phyloP scores from a whole-genome alignment of 805 yeast genomes.

The Kodamaea neixiangensis region DNA sequence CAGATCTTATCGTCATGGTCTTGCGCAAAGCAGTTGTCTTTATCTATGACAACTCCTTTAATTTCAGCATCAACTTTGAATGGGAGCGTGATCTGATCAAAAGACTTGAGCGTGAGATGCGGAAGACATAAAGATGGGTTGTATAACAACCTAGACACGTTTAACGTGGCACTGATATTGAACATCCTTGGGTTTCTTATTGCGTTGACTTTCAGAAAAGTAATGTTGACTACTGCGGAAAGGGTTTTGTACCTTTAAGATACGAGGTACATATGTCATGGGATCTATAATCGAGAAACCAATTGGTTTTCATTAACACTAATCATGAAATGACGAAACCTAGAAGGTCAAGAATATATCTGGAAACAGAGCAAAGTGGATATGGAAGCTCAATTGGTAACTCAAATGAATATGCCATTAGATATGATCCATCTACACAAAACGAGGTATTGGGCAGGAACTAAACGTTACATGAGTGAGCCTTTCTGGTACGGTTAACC shows the following conservation, averaged over 20 bases:
- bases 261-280: too few relatives aligned
- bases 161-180: slow-evolving; percentile 78
- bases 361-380: too few relatives aligned
- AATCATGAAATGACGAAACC: too few relatives aligned
- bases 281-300: too few relatives aligned
- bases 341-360: too few relatives aligned
- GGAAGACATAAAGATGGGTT: slow-evolving; percentile 75
- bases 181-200: slow-evolving; percentile 27
- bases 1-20: slow-evolving; percentile 79
- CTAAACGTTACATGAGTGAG: too few relatives aligned
- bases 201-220: neutral
- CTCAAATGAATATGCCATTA: too few relatives aligned
- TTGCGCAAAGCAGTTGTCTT: slow-evolving; percentile 92
- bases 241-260: neutral
- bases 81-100: slow-evolving; percentile 63
- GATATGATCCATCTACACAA: too few relatives aligned
- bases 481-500: too few relatives aligned
- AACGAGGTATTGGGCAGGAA: too few relatives aligned
- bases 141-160: slow-evolving; percentile 56
- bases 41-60: slow-evolving; percentile 83
- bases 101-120: slow-evolving; percentile 54
- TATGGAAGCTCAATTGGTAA: too few relatives aligned
- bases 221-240: neutral
- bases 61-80: slow-evolving; percentile 40
- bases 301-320: too few relatives aligned